phyloP scores from a whole-genome alignment of 768 basidiomycete species.

The Termitomyces sp. region DNA sequence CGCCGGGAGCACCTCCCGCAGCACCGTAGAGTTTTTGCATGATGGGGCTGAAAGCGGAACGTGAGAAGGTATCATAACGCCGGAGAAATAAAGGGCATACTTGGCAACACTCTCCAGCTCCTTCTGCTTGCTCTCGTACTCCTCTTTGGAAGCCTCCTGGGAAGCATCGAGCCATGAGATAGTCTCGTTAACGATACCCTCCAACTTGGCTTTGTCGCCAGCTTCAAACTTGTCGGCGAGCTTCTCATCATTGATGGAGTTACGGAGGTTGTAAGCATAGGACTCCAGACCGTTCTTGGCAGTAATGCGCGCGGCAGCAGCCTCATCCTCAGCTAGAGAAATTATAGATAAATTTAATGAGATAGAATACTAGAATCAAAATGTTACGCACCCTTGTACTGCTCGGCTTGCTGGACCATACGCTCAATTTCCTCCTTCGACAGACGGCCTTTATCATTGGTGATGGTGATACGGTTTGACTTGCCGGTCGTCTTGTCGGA shows the following conservation, averaged over 20 bases:
- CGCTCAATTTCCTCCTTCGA: conserved; percentile 98
- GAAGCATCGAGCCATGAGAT: conserved; percentile 84
- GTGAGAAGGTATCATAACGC: not conserved
- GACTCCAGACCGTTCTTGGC: conserved; percentile 94
- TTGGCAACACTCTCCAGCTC: conserved; percentile 84
- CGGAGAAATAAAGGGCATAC: conserved; percentile 19
- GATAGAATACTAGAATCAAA: too few species aligned
- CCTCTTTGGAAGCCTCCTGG: conserved; percentile 89
- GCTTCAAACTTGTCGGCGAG: conserved; percentile 84
- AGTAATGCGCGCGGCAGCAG: conserved; percentile 73
- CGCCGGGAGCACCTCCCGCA: conserved; percentile 62
- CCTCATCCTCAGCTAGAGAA: conserved; percentile 72
- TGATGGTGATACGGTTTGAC: conserved; percentile 90
- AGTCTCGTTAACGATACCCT: conserved; percentile 74
- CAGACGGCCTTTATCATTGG: conserved; percentile 94
- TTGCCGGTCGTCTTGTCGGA: conserved; percentile 97
- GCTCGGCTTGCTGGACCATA: conserved; percentile 94
- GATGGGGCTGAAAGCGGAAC: conserved; percentile 34
- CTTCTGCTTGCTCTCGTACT: conserved; percentile 91
- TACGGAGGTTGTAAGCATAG: conserved; percentile 92
- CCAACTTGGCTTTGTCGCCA: conserved; percentile 80
- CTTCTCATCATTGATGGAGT: conserved; percentile 82
- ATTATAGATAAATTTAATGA: not conserved
- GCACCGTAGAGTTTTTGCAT: conserved; percentile 75
- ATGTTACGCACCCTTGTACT: conserved; percentile 62